Base-by-base conservation (phyloP, 352 stramenopile species). In the Blastocystis sp. region DNA sequence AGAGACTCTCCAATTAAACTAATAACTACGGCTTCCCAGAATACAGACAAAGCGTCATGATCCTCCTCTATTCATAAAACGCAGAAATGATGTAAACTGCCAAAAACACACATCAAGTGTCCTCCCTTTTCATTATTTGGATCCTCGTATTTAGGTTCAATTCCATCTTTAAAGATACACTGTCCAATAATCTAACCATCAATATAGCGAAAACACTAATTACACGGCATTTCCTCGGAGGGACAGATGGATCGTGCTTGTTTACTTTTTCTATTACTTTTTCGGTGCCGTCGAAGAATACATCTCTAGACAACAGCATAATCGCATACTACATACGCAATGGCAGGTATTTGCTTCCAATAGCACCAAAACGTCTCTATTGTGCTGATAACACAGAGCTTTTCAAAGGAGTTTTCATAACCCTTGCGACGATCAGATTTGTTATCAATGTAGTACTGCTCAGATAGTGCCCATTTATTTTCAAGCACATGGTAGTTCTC, bases 341-440 rank as follows among this genome's bases (percentile, higher is more conserved):
- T 84, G 15, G 77, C 39, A 11, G 94, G 94, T 89, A 96, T 94
- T 91, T 95, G 94, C 91, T 95, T 95, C 94, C 94, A 96, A 91
- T 96, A 95, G 87, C 91, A 92, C 94, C 94, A 96, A 88, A 96
- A 96, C 90, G 95, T 93, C 89, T 96, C 94, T 18, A 96, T 92
- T 63, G 93, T 95, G 84, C 91, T 90, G 84, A 96, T 96, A 18
- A 91, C 93, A 88, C 94, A 95, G 73, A 96, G 92, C 91, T 95
- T 95, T 84, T 93, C 94, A 43, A 96, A 92, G 88, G 94, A 95
- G 82, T 96, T 94, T 11, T 90, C 92, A 91, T 95, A 96, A 11
- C 93, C 93, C 91, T 94, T 93, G 73, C 92, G 92, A 79, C 94
- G 94, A 23, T 91, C 92, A 77, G 93, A 77, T 77, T 82, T 64